Evolutionary conservation across 108 stramenopile species (phyloP), one percentile per base, ranked within the genome.

Genomic region (Nitzschia sp.): DNA sequence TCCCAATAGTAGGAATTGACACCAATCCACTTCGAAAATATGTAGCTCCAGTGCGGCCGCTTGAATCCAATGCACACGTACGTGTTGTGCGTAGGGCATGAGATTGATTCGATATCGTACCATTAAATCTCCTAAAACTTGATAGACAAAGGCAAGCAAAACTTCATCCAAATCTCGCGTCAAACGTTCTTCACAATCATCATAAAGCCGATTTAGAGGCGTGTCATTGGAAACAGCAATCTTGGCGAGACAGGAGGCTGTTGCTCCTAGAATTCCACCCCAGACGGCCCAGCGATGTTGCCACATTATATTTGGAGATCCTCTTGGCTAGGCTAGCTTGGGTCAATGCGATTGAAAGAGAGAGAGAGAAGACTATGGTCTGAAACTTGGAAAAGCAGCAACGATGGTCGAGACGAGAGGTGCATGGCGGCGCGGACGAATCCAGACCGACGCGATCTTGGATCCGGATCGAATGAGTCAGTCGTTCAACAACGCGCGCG

Each of bases 201-300:
- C 21, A 2, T 36, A 28, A 3, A 68, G 6, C 30, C 9, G 11
- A 11, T 33, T 3, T 9, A 56, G 33, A 11, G 55, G 66, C 3
- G 32, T 5, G 54, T 56, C 35, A 36, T 42, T 36, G 3, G 66
- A 38, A 24, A 86, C 24, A 13, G 85, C 85, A 54, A 86, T 61
- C 67, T 89, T 89, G 60, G 71, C 79, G 8, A 89, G 54, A 42
- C 82, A 82, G 6, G 85, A 85, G 32, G 88, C 85, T n/a, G 85
- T 75, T 18, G 88, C 79, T 0, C 79, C 88, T 36, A 89, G 74
- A 33, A 76, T 68, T 19, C 88, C 88, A 46, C 78, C 76, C 28
- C 85, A 54, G 30, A 85, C 46, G 30, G 85, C 85, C 58, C 68
- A 67, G 55, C 67, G 59, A 47, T 76, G 75, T 48, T 76, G 75